Percentiles rank a stretch among this genome's conserved stretches.
Evolutionary conservation across 257 asterid genomes (phyloP).

Genomic region (Plectranthus barbatus): DNA sequence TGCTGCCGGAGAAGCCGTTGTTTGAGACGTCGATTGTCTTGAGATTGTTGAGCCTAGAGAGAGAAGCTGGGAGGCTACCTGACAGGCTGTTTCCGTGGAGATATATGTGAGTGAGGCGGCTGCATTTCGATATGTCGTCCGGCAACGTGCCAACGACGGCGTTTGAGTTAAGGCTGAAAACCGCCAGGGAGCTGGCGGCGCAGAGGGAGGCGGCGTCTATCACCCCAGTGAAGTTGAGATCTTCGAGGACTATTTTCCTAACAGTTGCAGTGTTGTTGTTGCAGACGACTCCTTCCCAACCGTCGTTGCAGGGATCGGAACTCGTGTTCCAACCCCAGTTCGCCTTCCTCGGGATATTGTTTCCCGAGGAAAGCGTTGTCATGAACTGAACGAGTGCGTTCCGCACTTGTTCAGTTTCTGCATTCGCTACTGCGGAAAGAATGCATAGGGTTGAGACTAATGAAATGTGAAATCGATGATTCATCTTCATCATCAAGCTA

Average conservation of each 20-base stretch:
- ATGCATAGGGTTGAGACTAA: constrained; percentile 1
- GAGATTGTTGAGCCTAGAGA: constrained; percentile 37
- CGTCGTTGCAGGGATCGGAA: constrained; percentile 55
- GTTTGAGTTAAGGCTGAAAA: constrained; percentile 52
- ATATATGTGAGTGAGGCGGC: constrained; percentile 44
- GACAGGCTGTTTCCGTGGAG: constrained; percentile 37
- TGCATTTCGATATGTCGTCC: constrained; percentile 48
- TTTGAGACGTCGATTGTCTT: constrained; percentile 39
- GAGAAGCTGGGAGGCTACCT: constrained; percentile 41
- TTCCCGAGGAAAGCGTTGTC: constrained; percentile 32
- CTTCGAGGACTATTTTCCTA: constrained; percentile 43
- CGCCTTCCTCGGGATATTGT: constrained; percentile 6
- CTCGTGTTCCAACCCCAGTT: constrained; percentile 56
- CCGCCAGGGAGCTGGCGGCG: constrained; percentile 25
- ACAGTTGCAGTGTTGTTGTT: constrained; percentile 18
- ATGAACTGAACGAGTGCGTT: constrained; percentile 45
- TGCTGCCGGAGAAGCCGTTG: constrained; percentile 48
- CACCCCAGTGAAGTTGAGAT: constrained; percentile 35
- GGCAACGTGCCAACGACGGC: constrained; percentile 33
- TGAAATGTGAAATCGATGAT: not conserved
- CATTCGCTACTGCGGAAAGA: constrained; percentile 16
- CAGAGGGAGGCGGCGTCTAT: constrained; percentile 50
- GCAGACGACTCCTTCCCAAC: constrained; percentile 60
- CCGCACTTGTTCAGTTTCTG: constrained; percentile 42
- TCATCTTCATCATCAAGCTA: not conserved